Evolutionary conservation across 2,329 filamentous ascomycete species (phyloP), one percentile per base, ranked within the genome.

Genomic region (Ilyonectria destructans): DNA sequence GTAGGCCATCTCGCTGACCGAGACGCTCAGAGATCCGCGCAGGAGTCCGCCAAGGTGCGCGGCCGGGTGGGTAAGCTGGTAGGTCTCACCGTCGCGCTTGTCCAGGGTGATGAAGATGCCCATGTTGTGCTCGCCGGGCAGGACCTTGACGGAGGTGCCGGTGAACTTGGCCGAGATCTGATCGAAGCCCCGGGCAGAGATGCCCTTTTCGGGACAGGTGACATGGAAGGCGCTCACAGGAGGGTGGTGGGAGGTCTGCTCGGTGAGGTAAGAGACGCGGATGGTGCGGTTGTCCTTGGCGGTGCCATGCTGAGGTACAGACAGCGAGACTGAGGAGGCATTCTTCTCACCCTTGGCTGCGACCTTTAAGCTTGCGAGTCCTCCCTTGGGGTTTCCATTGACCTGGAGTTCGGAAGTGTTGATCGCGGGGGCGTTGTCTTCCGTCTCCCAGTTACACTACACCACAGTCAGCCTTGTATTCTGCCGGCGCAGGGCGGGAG

Each of bases 161-260:
- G 96, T 98, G 83, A 99, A 99, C 82, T 98, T 98, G 78, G 96
- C 96, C 74, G 93, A 96, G 76, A 99, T 91, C 84, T 99, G 96
- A 78, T 99, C 96, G 78, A 96, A 99, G 1, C 96, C 96, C 66
- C 92, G 89, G 17, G 96, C 96, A 43, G 90, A 90, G 72, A 99
- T 88, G 31, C 96, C 96, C 79, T 94, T 95, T 74, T 97, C 93
- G 1, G 95, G 95, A 78, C 96, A 99, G 78, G 95, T 92, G 71
- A 98, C 91, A 80, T 93, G 96, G 82, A 97, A 99, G 15, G 96
- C 96, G 74, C 96, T 98, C 72, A 99, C 96, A 10, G 96, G 96
- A 37, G 96, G 96, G 82, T 99, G 96, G 77, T 99, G 96, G 8
- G 95, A 98, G 9, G 96, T 99, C 83, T 99, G 96, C 83, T 99